Conservation (phyloP, 257 asterid species). For the Avicennia marina region DNA sequence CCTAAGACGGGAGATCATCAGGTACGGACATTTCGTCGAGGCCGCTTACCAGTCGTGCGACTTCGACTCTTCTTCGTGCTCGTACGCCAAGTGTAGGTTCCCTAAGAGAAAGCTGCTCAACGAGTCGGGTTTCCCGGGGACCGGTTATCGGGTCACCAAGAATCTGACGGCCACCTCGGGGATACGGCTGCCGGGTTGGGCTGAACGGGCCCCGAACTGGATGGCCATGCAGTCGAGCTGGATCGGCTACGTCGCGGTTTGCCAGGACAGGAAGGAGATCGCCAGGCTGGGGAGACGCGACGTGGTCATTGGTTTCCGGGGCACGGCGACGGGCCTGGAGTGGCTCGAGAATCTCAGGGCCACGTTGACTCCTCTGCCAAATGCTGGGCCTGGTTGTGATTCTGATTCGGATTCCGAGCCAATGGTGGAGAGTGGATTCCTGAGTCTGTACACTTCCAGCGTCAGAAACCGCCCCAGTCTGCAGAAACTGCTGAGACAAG, state of each 20-base stretch:
- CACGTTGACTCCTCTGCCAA: slow-evolving; percentile 43
- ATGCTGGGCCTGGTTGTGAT: background rate
- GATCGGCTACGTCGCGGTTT: slow-evolving; percentile 86
- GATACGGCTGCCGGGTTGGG: slow-evolving; percentile 72
- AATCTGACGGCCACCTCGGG: slow-evolving; percentile 80
- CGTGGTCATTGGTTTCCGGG: slow-evolving; percentile 80
- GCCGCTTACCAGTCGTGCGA: slow-evolving; percentile 84
- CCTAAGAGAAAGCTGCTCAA: slow-evolving; percentile 56
- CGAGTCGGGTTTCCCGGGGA: slow-evolving; percentile 21
- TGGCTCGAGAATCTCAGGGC: slow-evolving; percentile 90
- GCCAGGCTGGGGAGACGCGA: slow-evolving; percentile 77
- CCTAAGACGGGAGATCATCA: slow-evolving; percentile 82
- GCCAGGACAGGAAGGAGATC: slow-evolving; percentile 64
- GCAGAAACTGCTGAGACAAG: slow-evolving; percentile 44
- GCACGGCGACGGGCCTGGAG: slow-evolving; percentile 76
- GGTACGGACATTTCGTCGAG: slow-evolving; percentile 83
- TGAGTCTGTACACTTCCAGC: slow-evolving; percentile 73
- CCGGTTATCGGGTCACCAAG: slow-evolving; percentile 51
- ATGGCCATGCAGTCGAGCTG: slow-evolving; percentile 90
- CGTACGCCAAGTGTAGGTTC: slow-evolving; percentile 21
- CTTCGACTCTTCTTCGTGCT: slow-evolving; percentile 49
- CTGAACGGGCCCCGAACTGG: slow-evolving; percentile 92
- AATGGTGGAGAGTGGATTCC: slow-evolving; percentile 88
- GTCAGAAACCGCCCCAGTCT: slow-evolving; percentile 40
- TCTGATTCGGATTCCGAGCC: slow-evolving; percentile 24